Base-by-base conservation (phyloP, 2,329 filamentous ascomycete genomes). In the Exophiala phaeomuriformis region DNA sequence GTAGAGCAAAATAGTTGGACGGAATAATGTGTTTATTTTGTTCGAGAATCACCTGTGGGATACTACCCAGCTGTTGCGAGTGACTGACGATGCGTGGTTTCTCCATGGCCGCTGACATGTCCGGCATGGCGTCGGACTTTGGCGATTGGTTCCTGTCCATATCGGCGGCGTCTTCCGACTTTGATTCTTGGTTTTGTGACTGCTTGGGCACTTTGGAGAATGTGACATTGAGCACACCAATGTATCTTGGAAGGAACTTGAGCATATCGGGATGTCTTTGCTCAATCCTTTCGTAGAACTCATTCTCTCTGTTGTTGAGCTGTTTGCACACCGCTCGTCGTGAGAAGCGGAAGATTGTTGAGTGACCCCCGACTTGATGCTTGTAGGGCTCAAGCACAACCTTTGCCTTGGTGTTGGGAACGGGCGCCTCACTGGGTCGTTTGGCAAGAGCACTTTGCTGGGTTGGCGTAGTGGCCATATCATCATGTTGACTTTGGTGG, bases 251-350 rank as follows among this genome's bases (percentile, higher is more conserved):
- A 60, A 98, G 77, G 67, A 97, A 98, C 40, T 86, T 83, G 55
- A 98, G 75, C 64, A 98, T 78, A 66, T 95, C 86, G 60, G 90
- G 88, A 70, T 98, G 91, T 62, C 88, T 83, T 65, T 82, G 83
- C 74, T 98, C 93, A 64, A 97, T 88, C 51, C 85, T 93, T 71
- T 98, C 93, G 70, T 98, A 98, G 68, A 98, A 98, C 71, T 95
- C 89, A 70, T 98, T 98, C 68, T 98, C 93, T 65, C 91, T 82
- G 68, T 95, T 98, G 70, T 95, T 98, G 66, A 98, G 80, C 72
- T 96, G 90, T 72, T 98, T 98, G 77, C 93, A 98, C 7, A 98
- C 90, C 52, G 93, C 93, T 64, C 90, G 82, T 61, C 89, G 84
- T 12, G 93, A 97, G 67, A 98, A 97, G 40, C 91, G 85, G 80